Conservation (phyloP, 345 rosid species). For the Garcia nutans region DNA sequence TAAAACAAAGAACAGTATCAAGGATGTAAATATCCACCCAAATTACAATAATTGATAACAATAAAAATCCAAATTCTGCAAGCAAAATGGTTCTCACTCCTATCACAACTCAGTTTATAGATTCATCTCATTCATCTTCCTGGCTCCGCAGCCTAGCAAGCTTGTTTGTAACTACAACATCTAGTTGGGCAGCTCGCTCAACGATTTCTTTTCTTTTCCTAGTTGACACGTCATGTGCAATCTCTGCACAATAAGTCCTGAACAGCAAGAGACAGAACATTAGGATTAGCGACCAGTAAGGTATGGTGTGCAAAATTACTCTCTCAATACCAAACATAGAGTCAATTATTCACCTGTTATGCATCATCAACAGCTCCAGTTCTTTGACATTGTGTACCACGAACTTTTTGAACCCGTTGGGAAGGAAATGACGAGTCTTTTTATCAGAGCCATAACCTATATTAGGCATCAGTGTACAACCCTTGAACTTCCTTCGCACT, state of each 20-base stretch:
- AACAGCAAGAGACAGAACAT: not conserved
- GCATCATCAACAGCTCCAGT: constrained; percentile 90
- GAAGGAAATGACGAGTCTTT: constrained; percentile 78
- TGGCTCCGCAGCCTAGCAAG: constrained; percentile 76
- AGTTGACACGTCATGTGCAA: constrained; percentile 82
- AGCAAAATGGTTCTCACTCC: not conserved
- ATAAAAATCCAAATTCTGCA: not conserved
- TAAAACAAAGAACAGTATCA: not conserved
- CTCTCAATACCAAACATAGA: not conserved
- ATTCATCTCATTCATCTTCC: constrained; percentile 61
- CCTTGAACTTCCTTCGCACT: constrained; percentile 81
- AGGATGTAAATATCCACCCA: not conserved
- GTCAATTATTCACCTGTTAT: constrained; percentile 54
- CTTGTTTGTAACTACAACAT: constrained; percentile 65
- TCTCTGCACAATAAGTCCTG: constrained; percentile 86
- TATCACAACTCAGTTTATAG: not conserved
- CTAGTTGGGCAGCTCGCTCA: constrained; percentile 82
- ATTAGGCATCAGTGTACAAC: constrained; percentile 76
- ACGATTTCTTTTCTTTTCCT: constrained; percentile 76
- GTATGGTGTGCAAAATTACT: not conserved
- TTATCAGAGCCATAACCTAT: constrained; percentile 80
- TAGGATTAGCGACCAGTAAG: too few relatives aligned
- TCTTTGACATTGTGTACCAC: constrained; percentile 70
- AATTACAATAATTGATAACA: not conserved
- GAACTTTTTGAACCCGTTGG: constrained; percentile 82